Conservation (phyloP, 257 asterid genomes). For the Solanum sparsipilum region DNA sequence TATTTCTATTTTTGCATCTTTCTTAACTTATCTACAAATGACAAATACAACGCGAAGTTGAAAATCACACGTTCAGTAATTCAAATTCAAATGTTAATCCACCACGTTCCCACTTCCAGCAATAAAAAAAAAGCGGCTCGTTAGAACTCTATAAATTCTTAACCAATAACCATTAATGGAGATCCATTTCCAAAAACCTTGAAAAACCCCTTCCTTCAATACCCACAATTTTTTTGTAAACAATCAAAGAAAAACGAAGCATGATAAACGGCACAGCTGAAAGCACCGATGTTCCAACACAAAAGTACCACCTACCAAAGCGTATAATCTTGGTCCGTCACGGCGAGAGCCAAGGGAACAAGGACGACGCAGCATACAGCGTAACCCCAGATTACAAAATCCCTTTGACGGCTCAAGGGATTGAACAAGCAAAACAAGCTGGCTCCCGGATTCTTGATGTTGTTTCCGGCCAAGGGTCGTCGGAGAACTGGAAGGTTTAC, state of each 20-base stretch:
- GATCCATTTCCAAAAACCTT: background rate
- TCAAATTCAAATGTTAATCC: background rate
- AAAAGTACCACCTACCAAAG: constrained; percentile 43
- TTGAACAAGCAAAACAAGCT: constrained; percentile 51
- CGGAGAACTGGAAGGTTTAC: constrained; percentile 56
- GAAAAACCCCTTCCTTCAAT: background rate
- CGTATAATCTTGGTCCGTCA: constrained; percentile 86
- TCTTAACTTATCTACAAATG: too few species aligned
- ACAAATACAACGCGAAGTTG: background rate
- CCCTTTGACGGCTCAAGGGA: constrained; percentile 52
- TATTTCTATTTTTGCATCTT: background rate
- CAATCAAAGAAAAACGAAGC: background rate
- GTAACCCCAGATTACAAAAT: constrained; percentile 74
- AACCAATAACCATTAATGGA: background rate
- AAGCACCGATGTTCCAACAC: background rate
- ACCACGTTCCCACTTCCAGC: background rate
- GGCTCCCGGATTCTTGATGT: constrained; percentile 46
- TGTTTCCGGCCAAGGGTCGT: constrained; percentile 36
- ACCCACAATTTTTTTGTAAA: background rate
- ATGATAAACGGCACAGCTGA: background rate
- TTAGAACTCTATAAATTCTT: background rate
- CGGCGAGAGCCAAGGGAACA: constrained; percentile 86
- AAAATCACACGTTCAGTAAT: background rate
- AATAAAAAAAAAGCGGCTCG: background rate
- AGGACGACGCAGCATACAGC: constrained; percentile 53